Evolutionary conservation across 164 flowering plant genomes (phyloP), one percentile per base, ranked within the genome.

Genomic region (Amborella trichopoda): DNA sequence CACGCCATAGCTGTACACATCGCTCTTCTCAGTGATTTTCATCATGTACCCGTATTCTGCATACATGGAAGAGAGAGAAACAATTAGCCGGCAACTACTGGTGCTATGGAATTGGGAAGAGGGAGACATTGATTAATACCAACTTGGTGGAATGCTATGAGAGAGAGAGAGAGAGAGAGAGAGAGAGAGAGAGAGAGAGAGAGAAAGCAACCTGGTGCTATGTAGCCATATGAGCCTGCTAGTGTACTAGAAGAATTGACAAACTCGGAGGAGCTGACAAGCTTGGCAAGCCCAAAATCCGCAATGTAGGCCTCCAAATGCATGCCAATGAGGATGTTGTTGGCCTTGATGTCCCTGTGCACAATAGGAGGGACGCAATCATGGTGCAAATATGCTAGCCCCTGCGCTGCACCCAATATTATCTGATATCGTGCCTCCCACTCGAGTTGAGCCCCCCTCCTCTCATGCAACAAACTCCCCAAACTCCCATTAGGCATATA

Each of bases 11-110:
- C 95, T 85, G 49, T 82, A 89, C 6, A 89, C 95, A 25, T 89
- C 97, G 24, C 97, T 89, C 77, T 89, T 84, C 60, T 78, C 90
- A 45, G 94, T 84, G 51, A 84, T 78, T 65, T 79, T 81, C 84
- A 71, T 73, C 76, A 67, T 75, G 71, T 76, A 80, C 3, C 95
- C 95, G 61, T 78, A 82, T 56, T 89, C 97, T 89, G 78, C 55
- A 58, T 45, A n/a, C 4, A n/a, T n/a, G n/a, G n/a, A n/a, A n/a
- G n/a, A n/a, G 28, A 41, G 17, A 44, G n/a, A 3, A n/a, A 6
- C 22, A 28, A 42, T 21, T 2, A 18, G 3, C 14, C 47, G 26
- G 8, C 28, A 24, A 4, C n/a, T n/a, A n/a, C n/a, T n/a, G n/a
- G n/a, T n/a, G n/a, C n/a, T n/a, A n/a, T n/a, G n/a, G n/a, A n/a